Evolutionary conservation across 1,284 basidiomycete genomes (phyloP).

Genomic region (Boletus albobrunnescens): DNA sequence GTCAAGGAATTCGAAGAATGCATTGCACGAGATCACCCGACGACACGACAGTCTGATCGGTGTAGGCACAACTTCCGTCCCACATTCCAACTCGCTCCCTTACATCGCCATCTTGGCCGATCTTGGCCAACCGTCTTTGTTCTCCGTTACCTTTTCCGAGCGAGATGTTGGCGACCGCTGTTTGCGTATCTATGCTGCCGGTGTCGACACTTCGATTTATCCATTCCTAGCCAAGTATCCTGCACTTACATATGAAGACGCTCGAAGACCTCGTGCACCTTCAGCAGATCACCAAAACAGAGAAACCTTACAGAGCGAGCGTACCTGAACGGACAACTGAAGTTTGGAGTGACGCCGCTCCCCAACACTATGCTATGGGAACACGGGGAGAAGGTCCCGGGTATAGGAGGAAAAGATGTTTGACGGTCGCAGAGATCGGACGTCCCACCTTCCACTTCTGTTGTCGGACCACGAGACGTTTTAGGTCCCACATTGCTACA

Average conservation of each 20-base stretch:
- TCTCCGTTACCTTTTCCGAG: conserved; percentile 1
- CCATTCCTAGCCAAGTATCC: conserved; percentile 2
- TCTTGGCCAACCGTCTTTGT: not conserved
- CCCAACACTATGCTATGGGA: conserved; percentile 7
- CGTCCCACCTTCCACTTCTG: too few species aligned
- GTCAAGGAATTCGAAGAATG: not conserved
- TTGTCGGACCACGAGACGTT: too few species aligned
- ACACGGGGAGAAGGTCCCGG: not conserved
- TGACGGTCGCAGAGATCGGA: too few species aligned
- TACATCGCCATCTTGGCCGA: conserved; percentile 14
- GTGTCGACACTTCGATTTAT: conserved; percentile 1
- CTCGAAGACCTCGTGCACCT: not conserved
- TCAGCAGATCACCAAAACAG: not conserved
- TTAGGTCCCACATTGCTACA: too few species aligned
- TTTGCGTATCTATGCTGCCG: conserved; percentile 6
- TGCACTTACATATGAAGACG: not conserved
- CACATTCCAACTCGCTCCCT: not conserved
- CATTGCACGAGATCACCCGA: not conserved
- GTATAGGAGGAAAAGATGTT: too few species aligned
- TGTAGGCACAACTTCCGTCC: not conserved
- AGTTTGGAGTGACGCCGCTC: not conserved
- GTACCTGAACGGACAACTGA: conserved; percentile 1
- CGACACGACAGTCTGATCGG: too few species aligned
- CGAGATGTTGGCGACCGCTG: conserved; percentile 1
- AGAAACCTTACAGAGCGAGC: not conserved